A percentile compares a stretch with the other conserved stretches of the same genome.
Evolutionary conservation across 2,329 filamentous ascomycete genomes (phyloP).

Genomic region (Botrytis sinoallii): DNA sequence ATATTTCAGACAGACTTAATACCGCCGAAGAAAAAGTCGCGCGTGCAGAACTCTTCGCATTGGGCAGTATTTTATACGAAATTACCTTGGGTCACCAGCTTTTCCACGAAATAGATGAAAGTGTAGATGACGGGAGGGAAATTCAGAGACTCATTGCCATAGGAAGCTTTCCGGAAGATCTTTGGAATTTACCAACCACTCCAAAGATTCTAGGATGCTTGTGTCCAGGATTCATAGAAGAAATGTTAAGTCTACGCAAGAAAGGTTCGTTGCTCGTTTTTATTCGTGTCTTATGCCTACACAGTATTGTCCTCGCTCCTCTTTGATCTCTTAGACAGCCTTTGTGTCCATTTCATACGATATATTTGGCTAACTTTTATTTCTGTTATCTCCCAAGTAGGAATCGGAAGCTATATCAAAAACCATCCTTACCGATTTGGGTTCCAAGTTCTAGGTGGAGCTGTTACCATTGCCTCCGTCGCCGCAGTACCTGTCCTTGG

Average conservation of each 20-base stretch:
- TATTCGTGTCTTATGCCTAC: not conserved
- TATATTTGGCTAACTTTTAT: not conserved
- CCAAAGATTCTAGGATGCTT: not conserved
- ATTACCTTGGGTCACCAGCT: not conserved
- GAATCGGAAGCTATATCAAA: not conserved
- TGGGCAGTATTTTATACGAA: conserved; percentile 13
- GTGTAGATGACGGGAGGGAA: not conserved
- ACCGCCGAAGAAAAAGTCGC: not conserved
- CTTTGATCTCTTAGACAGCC: not conserved
- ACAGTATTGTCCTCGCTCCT: not conserved
- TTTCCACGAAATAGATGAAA: not conserved
- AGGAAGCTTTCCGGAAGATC: conserved; percentile 7
- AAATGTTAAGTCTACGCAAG: not conserved
- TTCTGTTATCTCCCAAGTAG: not conserved
- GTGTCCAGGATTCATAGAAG: not conserved
- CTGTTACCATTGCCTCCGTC: not conserved
- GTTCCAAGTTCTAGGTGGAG: not conserved
- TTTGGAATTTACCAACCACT: not conserved
- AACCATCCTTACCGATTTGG: conserved; percentile 2
- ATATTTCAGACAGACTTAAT: not conserved
- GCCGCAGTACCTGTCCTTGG: conserved; percentile 12
- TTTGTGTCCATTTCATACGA: too few relatives aligned
- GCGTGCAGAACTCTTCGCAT: not conserved
- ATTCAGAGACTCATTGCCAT: not conserved
- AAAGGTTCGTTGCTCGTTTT: not conserved